Percentiles rank a stretch among this genome's conserved stretches.
These are phyloP conservation scores for Argentina anserina DNA, from an alignment of 306 rosid species.

Conservation along the genomic window DNA sequence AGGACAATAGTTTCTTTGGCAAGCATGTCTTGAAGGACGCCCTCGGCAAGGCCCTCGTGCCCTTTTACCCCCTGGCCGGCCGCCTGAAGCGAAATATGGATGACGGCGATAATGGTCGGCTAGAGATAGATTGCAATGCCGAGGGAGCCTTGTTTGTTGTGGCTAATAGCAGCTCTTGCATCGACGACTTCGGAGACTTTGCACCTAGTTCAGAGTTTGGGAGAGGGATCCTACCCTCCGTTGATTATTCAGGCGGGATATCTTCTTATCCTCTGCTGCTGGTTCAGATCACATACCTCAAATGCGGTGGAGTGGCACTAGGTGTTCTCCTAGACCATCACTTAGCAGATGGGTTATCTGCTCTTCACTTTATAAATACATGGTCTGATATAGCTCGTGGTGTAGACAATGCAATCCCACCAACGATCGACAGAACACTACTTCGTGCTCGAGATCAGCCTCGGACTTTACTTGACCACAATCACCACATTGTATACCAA, in stretches of 20 bases:
- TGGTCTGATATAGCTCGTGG: constrained; percentile 40
- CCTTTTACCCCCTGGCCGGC: constrained; percentile 82
- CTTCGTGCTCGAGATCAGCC: not conserved
- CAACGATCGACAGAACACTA: not conserved
- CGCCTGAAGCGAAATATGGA: constrained; percentile 47
- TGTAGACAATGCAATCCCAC: not conserved
- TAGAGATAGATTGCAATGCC: constrained; percentile 66
- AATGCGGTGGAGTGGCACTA: constrained; percentile 4
- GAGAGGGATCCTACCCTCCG: constrained; percentile 55
- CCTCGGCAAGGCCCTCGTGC: constrained; percentile 61
- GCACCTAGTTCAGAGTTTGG: constrained; percentile 74
- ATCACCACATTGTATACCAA: not conserved
- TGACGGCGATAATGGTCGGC: constrained; percentile 50
- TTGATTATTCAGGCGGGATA: constrained; percentile 67
- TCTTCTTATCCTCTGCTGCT: constrained; percentile 57
- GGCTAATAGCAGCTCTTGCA: constrained; percentile 45
- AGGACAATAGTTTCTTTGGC: constrained; percentile 40
- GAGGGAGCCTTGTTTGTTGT: constrained; percentile 74
- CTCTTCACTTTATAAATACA: constrained; percentile 37
- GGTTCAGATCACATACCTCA: constrained; percentile 48
- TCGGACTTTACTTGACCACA: not conserved
- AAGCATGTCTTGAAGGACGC: constrained; percentile 43
- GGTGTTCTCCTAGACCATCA: not conserved
- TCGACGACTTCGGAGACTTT: constrained; percentile 81
- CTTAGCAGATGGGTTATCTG: not conserved